Evolutionary conservation across 805 yeast species (phyloP), one percentile per base, ranked within the genome.

Genomic region (Wickerhamomyces silvicola): DNA sequence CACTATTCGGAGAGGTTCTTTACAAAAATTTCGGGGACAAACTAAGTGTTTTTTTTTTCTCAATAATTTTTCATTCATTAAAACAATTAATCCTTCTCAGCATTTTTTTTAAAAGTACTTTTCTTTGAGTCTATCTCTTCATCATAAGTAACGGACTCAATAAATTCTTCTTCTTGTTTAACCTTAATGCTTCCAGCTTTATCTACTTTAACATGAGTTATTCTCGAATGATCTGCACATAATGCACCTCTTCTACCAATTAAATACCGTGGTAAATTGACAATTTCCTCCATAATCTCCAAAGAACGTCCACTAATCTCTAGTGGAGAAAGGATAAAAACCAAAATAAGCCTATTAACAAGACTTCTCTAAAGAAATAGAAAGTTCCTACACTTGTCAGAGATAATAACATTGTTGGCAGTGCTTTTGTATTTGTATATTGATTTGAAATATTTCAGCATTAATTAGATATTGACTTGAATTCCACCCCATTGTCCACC

Each of bases 401-500:
- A 0, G 64, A 49, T 13, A 69, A 27, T 36, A 75, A 50, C 75
- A 74, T 66, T 27, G 60, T 50, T 12, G 80, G 77, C 24, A 71
- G 47, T 1, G 78, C 77, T 47, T 69, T 71, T 20, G 76, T 62
- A 52, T 70, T 72, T 43, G 75, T 77, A 42, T 64, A 74, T 47
- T 74, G 79, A 53, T 70, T 71, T 18, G 68, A 46, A 72, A 63
- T 32, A 74, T 61, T 46, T 74, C 80, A 4, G 78, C 62, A 37
- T 71, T 72, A 42, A 73, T 53, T 41, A 73, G 57, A 45, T 72
- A 73, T 48, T 73, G 78, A 30, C 72, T 57, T 0, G 73, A 58
- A 52, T 74, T 74, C 66, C 71, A 74, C 22, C 79, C 79, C 52
- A 73, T 49, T 20, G 75, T 67, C 80, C 79, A 74, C 22, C 77